Base-by-base conservation (phyloP, 2,329 filamentous ascomycete genomes). In the Anthostomella pinea region DNA sequence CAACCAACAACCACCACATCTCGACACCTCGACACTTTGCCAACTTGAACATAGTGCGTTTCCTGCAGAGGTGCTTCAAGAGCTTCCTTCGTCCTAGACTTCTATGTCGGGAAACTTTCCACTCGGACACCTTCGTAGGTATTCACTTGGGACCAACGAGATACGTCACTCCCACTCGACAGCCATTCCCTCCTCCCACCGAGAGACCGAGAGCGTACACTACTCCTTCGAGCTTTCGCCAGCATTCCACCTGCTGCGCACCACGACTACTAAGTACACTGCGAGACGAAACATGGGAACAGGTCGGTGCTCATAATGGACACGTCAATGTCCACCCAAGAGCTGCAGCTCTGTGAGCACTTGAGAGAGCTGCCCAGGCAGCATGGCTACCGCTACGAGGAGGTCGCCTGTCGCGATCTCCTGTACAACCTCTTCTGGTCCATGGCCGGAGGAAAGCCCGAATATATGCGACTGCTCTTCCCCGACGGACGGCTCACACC, bases 351-450 rank as follows among this genome's bases (percentile, higher is more conserved):
- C 66, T 90, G 86, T 62, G 79, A 85, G 62, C 81, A 87, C 56
- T 77, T 98, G 56, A 79, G 85, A 60, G 78, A 84, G 56, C 79
- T 94, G 56, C 90, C 93, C 38, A 71, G 72, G 50, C 72, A 77
- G 49, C 82, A 86, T 69, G 71, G 76, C 48, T 86, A 87, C 66
- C 83, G 85, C 45, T 98, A 90, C 66, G 81, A 75, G 26, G 72
- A 82, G 35, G 68, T 78, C 30, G 88, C 90, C 35, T 75, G 79
- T 46, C 75, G 76, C 42, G 78, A 86, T 45, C 81, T 98, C 20
- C 69, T 94, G 38, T 73, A 81, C 56, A 81, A 80, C 39, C 83
- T 98, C 36, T 98, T 97, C 67, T 85, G 81, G 69, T 94, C 86
- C 35, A 78, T 98, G 52, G 86, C 87, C 20, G 84, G 81, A 43